Base-by-base conservation (phyloP, 129 eudicot genomes). In the Tagetes erecta region DNA sequence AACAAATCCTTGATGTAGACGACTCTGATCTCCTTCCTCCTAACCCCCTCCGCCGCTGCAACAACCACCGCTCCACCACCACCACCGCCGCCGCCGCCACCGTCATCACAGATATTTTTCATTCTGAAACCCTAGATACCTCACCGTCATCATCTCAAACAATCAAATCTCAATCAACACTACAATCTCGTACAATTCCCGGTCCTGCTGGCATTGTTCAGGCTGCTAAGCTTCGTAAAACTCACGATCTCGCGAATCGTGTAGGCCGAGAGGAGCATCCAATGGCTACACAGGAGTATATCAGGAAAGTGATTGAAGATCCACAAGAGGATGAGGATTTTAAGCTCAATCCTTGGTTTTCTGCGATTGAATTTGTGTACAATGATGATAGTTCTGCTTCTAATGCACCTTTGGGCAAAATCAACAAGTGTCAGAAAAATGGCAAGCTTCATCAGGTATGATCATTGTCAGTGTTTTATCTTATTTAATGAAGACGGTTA, bases 121-220 rank as follows among this genome's bases (percentile, higher is more conserved):
- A 57, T 53, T 37, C 73, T 68, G 79, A 74, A 71, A 80, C 77
- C 79, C 84, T 47, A 55, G 51, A 42, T 49, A 52, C 76, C 50
- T 20, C 76, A 58, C 71, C 33, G 2, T 64, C 73, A 6, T 35
- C 80, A 62, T 39, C 67, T 51, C 75, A 58, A 71, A 4, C 72
- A 55, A 38, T 52, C 72, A 42, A 4, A 8, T 62, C 49, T 74
- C 74, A 67, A 76, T 4, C 35, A 2, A 47, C 66, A 10, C 14
- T 67, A 14, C 50, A 38, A 3, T 7, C 38, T 46, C 71, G 68
- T 34, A 35, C 34, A 60, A 92, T 92, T 44, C 97, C 94, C 5
- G 97, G 97, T 0, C 94, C 97, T 5, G 97, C 94, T 8, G 96
- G 89, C 5, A 81, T 82, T 8, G 56, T 92, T 27, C 94, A 89